Conservation (phyloP, 345 rosid species). For the Aegle marmelos region DNA sequence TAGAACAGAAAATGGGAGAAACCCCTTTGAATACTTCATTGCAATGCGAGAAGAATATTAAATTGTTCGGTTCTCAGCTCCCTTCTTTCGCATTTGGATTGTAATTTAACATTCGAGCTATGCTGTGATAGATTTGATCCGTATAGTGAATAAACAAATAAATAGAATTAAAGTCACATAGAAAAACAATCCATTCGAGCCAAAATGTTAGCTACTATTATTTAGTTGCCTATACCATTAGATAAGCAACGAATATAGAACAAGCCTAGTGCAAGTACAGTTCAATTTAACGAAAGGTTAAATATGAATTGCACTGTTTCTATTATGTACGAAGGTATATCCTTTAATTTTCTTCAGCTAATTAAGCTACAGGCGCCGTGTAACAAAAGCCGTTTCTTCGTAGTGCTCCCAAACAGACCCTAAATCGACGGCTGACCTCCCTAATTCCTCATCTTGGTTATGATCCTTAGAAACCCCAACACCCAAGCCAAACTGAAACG, state of each 20-base stretch:
- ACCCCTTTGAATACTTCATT: too few species aligned
- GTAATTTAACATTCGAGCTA: too few species aligned
- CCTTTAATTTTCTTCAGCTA: too few species aligned
- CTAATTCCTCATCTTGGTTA: conserved; percentile 26
- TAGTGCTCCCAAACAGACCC: not conserved
- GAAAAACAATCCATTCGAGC: not conserved
- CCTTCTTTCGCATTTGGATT: too few species aligned
- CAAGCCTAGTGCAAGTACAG: not conserved
- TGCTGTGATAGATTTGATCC: too few species aligned
- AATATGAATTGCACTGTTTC: not conserved
- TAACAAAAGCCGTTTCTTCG: not conserved
- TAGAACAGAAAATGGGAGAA: too few species aligned
- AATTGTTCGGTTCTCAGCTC: too few species aligned
- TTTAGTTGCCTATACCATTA: not conserved
- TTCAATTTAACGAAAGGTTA: conserved; percentile 16
- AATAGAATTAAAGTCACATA: too few species aligned
- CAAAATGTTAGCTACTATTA: not conserved
- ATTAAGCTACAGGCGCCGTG: not conserved
- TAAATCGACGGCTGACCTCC: not conserved
- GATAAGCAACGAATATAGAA: not conserved
- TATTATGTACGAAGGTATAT: too few species aligned
- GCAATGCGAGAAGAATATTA: too few species aligned
- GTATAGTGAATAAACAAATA: too few species aligned
- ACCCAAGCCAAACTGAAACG: conserved; percentile 43
- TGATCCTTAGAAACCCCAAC: not conserved